Evolutionary conservation across 2,329 filamentous ascomycete genomes (phyloP), one percentile per base, ranked within the genome.

Genomic region (Daldinia sp.): DNA sequence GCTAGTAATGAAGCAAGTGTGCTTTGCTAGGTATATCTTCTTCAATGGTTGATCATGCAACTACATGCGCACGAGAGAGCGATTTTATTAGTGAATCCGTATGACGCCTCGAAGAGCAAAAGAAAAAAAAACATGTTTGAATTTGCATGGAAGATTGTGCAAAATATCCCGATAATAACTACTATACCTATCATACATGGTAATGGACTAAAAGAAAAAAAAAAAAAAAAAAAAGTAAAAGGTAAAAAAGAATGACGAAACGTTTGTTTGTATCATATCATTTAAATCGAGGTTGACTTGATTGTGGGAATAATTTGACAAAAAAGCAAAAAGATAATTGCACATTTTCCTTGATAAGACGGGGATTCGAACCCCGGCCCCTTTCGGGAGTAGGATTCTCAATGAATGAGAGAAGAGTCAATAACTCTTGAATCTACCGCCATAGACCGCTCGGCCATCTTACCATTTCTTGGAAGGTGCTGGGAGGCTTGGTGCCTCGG

Each of bases 391-490:
- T 66, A 65, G 67, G 63, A 66, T 48, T 37, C 54, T 62, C 67
- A 63, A 55, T 59, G 28, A 2, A 26, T 58, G 51, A 55, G 42
- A 55, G 6, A 69, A 60, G 55, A 63, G 57, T 33, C 6, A 30
- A 13, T n/a, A 23, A 26, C 59, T 60, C 67, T 66, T 66, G 67
- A 69, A 66, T 69, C 67, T 65, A 69, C 58, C 67, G 67, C 67
- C 67, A 56, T 69, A 69, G 66, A 69, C 66, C 66, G 62, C 66
- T 69, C 66, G 66, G 66, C 66, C 66, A 69, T 63, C 55, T 65
- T 69, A 62, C 63, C 66, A 54, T 63, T 46, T 42, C 41, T 44
- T 6, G 46, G 42, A 35, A 28, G 23, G 10, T 42, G 53, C 53
- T n/a, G 18, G 20, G 37, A 41, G 20, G 37, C 23, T 42, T 35